Base-by-base conservation (phyloP, 192 early-diverging fungal species). In the Backusella tuberculispora region DNA sequence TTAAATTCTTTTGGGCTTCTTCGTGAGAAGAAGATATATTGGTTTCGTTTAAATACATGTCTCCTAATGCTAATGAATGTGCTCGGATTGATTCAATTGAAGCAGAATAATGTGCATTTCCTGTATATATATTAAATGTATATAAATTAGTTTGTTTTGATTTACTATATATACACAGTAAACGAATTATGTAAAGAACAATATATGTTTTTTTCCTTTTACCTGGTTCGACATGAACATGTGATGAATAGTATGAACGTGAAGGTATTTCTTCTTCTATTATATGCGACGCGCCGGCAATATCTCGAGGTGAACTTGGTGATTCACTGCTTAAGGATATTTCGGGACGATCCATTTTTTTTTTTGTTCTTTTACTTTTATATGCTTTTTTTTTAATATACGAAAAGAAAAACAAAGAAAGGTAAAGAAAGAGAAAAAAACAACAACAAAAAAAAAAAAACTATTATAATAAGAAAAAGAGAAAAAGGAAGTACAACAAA, bases 21-120 rank as follows among this genome's bases (percentile, higher is more conserved):
- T 43, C 64, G 13, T 67, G 40, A 15, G 64, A n/a, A 41, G 15
- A n/a, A 12, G 21, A 19, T 9, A 12, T 4, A 63, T 26, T 63
- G 19, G 64, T 17, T 37, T 79, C 74, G 44, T 74, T 48, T 46
- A 78, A 56, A 10, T 56, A 60, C 34, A 80, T 47, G 65, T 77
- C 70, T n/a, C 79, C 79, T 26, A 85, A 63, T 15, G 77, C 79
- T 6, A 83, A 41, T 5, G 82, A 77, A 60, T 85, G 80, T 21
- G 77, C 73, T 48, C 84, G 74, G 69, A 83, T 83, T 4, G 73
- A 80, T 66, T 75, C 78, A 44, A 76, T 74, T 0, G 84, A 85
- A 26, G 79, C 84, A 17, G 81, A 79, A 50, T 85, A 85, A 41
- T 73, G 77, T 24, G 69, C 29, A 46, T 46, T 67, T 60, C 14